Percentiles rank a stretch among this genome's conserved stretches.
Conservation (phyloP, 495 filamentous ascomycete genomes). For the Hypoxylon cercidicola region DNA sequence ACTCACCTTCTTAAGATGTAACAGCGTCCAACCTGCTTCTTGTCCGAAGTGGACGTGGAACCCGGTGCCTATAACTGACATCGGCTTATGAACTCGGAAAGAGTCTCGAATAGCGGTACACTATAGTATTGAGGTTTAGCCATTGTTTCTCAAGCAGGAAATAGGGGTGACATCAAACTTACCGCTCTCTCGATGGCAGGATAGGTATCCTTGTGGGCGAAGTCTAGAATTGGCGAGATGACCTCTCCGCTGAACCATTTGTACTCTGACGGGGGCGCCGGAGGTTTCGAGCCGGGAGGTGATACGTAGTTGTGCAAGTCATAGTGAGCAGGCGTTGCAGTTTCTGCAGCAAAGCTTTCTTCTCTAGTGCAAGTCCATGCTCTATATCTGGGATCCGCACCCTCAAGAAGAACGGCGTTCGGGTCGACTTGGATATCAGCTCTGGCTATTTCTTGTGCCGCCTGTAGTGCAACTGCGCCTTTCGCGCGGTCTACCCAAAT, state of each 20-base stretch:
- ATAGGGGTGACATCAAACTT: constrained; percentile 2
- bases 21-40: constrained; percentile 27
- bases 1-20: constrained; percentile 40
- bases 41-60: constrained; percentile 40
- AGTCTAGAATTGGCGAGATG: constrained; percentile 32
- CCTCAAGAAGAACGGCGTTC: neutral
- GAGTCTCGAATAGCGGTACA: constrained; percentile 21
- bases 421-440: neutral
- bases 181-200: constrained; percentile 13
- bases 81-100: constrained; percentile 40
- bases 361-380: constrained; percentile 3
- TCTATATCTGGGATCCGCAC: neutral
- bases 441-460: neutral
- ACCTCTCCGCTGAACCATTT: constrained; percentile 33
- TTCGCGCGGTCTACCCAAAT: neutral
- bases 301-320: neutral
- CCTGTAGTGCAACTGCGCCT: neutral
- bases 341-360: neutral
- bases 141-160: neutral
- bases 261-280: constrained; percentile 8
- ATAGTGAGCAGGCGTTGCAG: neutral
- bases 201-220: constrained; percentile 5
- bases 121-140: constrained; percentile 21
- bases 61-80: neutral
- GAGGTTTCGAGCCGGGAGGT: neutral